phyloP scores from a whole-genome alignment of 2,329 filamentous ascomycete genomes.

The Cladophialophora exuberans region DNA sequence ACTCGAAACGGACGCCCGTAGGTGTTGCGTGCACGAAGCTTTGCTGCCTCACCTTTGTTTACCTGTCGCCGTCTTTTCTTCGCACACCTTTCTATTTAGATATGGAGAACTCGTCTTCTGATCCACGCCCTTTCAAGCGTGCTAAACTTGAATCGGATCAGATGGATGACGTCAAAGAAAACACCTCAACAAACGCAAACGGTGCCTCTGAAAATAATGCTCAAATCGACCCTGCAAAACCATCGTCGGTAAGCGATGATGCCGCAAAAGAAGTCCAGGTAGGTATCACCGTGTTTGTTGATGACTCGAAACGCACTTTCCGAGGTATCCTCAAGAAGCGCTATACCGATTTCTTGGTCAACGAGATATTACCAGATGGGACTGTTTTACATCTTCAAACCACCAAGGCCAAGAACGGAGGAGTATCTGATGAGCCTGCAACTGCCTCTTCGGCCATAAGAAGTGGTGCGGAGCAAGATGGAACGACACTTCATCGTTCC shows the following conservation, averaged over 20 bases:
- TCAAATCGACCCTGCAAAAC: neutral
- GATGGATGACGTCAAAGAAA: neutral
- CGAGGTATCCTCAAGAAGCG: constrained; percentile 70
- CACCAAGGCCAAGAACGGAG: constrained; percentile 39
- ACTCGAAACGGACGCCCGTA: no score
- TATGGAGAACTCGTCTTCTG: constrained; percentile 5
- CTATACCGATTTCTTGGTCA: constrained; percentile 91
- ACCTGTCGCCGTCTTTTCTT: neutral
- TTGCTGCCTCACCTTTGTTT: constrained; percentile 6
- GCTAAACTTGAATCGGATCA: constrained; percentile 30
- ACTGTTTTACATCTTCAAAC: constrained; percentile 71
- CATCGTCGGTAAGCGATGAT: constrained; percentile 3
- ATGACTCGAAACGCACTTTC: constrained; percentile 61
- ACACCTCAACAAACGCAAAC: neutral
- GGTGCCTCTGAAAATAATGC: neutral
- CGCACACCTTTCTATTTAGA: neutral
- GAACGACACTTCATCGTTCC: no score
- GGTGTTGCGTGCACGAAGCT: no score
- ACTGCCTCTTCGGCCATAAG: neutral
- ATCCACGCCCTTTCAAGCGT: constrained; percentile 27
- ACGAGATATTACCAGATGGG: constrained; percentile 79
- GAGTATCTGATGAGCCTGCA: neutral
- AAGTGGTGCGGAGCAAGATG: neutral
- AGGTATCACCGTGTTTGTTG: constrained; percentile 69
- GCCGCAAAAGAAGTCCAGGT: constrained; percentile 48